Evolutionary conservation across 345 rosid genomes (phyloP), one percentile per base, ranked within the genome.

Genomic region (Citrus hindsii): DNA sequence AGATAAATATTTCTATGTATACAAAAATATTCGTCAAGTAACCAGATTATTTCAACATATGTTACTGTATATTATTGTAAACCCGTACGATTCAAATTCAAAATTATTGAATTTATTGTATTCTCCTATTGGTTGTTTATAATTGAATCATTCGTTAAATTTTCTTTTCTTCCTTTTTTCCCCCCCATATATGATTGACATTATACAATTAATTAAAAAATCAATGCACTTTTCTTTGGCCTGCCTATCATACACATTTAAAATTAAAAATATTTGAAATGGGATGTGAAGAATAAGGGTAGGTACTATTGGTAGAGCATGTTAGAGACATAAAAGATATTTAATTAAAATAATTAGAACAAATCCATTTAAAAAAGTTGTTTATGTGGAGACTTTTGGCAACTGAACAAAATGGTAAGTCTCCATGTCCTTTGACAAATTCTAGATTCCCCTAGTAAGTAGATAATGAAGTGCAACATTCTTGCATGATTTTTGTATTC

Each of bases 311-410:
- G 27, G 69, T 40, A 33, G 19, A 24, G 61, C 83, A 56, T 25
- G 38, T 77, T 77, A 67, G 77, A 65, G 71, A 69, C 79, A 79
- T 56, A 32, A n/a, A 64, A 64, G 40, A 46, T 74, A 69, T 16
- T 64, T 33, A 42, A 55, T 65, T 35, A 19, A 32, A 38, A n/a
- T 58, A 38, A 27, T 33, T 7, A 2, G 22, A n/a, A n/a, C 46
- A 16, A 68, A 58, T 80, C 38, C 18, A 63, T 42, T 42, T 69
- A 48, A 69, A 32, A 48, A 46, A 42, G 70, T 48, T 53, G 35
- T 46, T 24, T 13, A 74, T 35, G 76, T 55, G 85, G 65, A 35
- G 69, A 79, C 71, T 77, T 79, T 79, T 2, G 7, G 78, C 73
- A 35, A 63, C 76, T 32, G 4, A 75, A 68, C 76, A 76, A 61